Conservation (phyloP, 345 rosid species). For the Salix exigua region DNA sequence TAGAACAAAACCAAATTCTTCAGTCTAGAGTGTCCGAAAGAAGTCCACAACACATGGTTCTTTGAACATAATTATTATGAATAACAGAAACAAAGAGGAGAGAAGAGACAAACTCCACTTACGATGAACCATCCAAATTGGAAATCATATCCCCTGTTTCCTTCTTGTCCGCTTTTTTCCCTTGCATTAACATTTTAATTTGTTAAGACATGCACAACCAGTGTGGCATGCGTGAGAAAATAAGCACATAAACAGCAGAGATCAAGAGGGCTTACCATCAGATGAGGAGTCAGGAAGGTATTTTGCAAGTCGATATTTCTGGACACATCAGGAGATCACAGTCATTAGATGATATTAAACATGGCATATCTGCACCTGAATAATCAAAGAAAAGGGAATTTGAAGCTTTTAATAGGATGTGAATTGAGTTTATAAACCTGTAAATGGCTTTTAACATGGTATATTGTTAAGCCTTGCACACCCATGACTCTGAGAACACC, state of each 20-base stretch:
- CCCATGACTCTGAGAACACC: conserved; percentile 99
- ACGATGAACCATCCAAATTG: conserved; percentile 90
- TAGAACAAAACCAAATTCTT: neutral
- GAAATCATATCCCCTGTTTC: conserved; percentile 79
- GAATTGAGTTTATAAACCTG: conserved; percentile 47
- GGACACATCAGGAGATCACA: conserved; percentile 30
- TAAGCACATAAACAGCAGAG: conserved; percentile 5
- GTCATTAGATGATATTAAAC: conserved; percentile 4
- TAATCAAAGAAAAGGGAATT: conserved; percentile 1
- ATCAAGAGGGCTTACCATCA: conserved; percentile 56
- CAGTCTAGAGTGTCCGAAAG: neutral
- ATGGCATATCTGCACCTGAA: neutral
- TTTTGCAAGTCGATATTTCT: conserved; percentile 95
- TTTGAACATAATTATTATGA: neutral
- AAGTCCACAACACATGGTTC: neutral
- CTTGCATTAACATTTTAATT: conserved; percentile 44
- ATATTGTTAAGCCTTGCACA: conserved; percentile 91
- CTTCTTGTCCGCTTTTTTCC: conserved; percentile 84
- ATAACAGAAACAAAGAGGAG: conserved; percentile 1
- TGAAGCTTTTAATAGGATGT: neutral
- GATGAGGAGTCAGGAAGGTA: conserved; percentile 90
- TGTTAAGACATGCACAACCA: neutral
- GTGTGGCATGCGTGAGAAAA: neutral
- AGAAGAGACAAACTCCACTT: conserved; percentile 35
- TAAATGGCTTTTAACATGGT: conserved; percentile 97